phyloP scores from a whole-genome alignment of 257 asterid genomes.

The Linderniella brevidens region DNA sequence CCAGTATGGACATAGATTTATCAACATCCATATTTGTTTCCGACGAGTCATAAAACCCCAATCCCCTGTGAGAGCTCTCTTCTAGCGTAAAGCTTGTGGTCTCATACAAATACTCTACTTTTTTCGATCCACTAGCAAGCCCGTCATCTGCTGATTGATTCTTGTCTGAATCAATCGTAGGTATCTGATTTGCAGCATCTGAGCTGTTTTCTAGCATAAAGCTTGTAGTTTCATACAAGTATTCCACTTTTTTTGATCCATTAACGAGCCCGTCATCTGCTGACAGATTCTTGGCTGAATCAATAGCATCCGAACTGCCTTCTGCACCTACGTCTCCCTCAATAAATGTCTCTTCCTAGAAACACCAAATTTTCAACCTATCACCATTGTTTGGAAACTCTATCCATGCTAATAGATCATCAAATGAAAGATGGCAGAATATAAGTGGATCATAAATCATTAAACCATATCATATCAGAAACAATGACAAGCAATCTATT shows the following conservation, averaged over 20 bases:
- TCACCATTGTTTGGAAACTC: no score
- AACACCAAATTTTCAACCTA: no score
- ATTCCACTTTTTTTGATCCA: conserved; percentile 7
- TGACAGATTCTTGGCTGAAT: no score
- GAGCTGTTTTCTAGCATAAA: conserved; percentile 16
- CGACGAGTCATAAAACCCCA: conserved; percentile 47
- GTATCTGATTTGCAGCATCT: conserved; percentile 23
- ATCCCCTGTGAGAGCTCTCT: conserved; percentile 54
- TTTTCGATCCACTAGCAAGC: conserved; percentile 20
- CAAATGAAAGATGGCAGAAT: no score
- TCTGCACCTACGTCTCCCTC: no score
- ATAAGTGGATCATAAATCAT: no score
- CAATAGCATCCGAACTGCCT: no score
- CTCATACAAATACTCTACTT: conserved; percentile 35
- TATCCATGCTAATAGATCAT: no score
- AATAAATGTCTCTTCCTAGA: no score
- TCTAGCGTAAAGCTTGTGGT: conserved; percentile 42
- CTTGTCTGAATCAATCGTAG: conserved; percentile 39
- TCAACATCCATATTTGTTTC: conserved; percentile 23
- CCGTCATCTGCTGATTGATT: conserved; percentile 40
- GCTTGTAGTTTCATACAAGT: conserved; percentile 28
- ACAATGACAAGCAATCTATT: no score
- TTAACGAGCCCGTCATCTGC: no score
- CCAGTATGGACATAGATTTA: conserved; percentile 26
- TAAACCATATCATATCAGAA: no score